A percentile compares a stretch with the other conserved stretches of the same genome.
These are phyloP conservation scores for Alternaria infectoria DNA, from an alignment of 2,329 filamentous ascomycete genomes.

Conservation along the genomic window DNA sequence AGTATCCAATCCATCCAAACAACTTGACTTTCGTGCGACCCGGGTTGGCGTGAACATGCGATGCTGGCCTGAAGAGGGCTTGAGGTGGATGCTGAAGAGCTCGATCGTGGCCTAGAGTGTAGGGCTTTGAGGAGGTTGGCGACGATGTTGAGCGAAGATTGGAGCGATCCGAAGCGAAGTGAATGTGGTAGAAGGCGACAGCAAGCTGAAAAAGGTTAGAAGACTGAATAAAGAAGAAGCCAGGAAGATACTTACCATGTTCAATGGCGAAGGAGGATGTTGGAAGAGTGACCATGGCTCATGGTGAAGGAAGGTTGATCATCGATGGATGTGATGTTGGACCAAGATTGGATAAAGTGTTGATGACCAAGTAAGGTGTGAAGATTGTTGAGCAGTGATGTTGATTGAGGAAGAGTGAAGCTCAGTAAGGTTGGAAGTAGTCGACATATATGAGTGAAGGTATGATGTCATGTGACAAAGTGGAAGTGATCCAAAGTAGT, in stretches of 20 bases:
- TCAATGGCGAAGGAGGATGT: conserved; percentile 2
- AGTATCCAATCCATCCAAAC: background rate
- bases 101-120: background rate
- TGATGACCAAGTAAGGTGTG: background rate
- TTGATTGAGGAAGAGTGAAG: background rate
- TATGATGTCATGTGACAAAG: conserved; percentile 6
- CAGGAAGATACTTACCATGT: conserved; percentile 3
- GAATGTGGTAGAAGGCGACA: background rate
- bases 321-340: conserved; percentile 5
- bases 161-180: background rate
- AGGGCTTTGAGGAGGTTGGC: background rate
- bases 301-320: conserved; percentile 3
- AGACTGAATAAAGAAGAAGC: background rate
- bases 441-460: conserved; percentile 1
- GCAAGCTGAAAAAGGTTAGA: conserved; percentile 6
- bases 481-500: conserved; percentile 7
- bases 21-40: background rate
- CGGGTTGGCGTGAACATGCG: conserved; percentile 5
- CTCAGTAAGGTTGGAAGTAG: conserved; percentile 4
- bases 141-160: background rate
- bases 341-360: conserved; percentile 2
- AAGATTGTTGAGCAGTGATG: background rate
- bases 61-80: conserved; percentile 6
- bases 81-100: background rate
- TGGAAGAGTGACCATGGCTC: conserved; percentile 5